Conservation (phyloP, 371 early-diverging fungal genomes). For the Choanephora cucurbitarum region DNA sequence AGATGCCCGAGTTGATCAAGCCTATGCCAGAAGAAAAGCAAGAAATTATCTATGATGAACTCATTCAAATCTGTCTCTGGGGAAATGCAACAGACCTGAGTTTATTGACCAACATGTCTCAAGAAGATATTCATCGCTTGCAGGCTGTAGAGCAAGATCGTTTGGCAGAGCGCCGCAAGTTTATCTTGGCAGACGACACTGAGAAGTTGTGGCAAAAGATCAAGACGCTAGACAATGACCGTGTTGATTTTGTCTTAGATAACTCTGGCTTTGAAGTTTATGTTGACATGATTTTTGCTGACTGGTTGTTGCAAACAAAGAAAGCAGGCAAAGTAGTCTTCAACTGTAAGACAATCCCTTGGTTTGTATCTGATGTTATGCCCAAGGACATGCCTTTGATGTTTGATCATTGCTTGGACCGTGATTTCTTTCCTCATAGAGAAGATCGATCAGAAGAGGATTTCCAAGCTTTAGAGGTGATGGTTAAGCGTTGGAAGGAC, state of each 20-base stretch:
- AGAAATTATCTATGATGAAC: conserved; percentile 63
- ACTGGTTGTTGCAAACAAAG: conserved; percentile 77
- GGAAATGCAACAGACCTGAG: conserved; percentile 90
- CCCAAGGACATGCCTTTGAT: conserved; percentile 75
- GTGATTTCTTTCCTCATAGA: conserved; percentile 46
- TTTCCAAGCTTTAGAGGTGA: conserved; percentile 45
- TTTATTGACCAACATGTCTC: conserved; percentile 71
- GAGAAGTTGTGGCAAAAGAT: conserved; percentile 61
- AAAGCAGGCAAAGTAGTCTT: conserved; percentile 73
- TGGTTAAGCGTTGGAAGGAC: conserved; percentile 70
- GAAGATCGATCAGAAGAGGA: conserved; percentile 34
- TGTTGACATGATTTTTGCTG: conserved; percentile 86
- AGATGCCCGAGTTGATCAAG: conserved; percentile 45
- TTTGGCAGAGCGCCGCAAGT: conserved; percentile 36
- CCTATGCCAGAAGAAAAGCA: conserved; percentile 42
- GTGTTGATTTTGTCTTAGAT: conserved; percentile 82
- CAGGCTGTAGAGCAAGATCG: conserved; percentile 57
- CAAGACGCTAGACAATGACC: conserved; percentile 47
- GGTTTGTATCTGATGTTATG: conserved; percentile 94
- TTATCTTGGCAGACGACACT: conserved; percentile 67
- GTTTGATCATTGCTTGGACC: conserved; percentile 47
- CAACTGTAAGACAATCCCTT: conserved; percentile 87
- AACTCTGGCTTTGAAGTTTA: conserved; percentile 92
- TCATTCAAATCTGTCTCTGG: conserved; percentile 81
- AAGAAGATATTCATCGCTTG: conserved; percentile 68